Percentiles rank a stretch among this genome's conserved stretches.
phyloP scores from a whole-genome alignment of 306 rosid species.

The Psophocarpus tetragonolobus region DNA sequence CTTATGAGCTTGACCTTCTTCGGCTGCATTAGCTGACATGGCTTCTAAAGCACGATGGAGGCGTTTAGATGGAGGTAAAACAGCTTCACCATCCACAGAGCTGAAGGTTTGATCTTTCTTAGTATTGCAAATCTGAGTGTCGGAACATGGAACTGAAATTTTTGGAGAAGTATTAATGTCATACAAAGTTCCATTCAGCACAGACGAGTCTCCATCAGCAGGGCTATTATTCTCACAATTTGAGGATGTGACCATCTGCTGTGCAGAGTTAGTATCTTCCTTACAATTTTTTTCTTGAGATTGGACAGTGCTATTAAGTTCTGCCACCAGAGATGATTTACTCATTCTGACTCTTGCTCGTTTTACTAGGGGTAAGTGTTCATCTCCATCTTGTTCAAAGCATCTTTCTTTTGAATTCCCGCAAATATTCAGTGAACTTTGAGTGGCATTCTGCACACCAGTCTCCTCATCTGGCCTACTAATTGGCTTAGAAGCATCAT shows the following conservation, averaged over 20 bases:
- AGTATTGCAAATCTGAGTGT: conserved; percentile 47
- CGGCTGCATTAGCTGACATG: conserved; percentile 95
- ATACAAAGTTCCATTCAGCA: conserved; percentile 47
- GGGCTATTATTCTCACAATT: conserved; percentile 47
- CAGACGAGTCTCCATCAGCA: conserved; percentile 44
- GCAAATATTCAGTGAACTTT: conserved; percentile 48
- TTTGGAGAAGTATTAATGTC: conserved; percentile 52
- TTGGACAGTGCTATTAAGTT: conserved; percentile 43
- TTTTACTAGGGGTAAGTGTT: conserved; percentile 89
- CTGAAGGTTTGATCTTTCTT: conserved; percentile 70
- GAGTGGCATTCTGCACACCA: conserved; percentile 48
- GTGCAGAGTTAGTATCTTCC: conserved; percentile 45
- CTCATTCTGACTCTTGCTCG: conserved; percentile 97
- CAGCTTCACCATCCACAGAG: conserved; percentile 79
- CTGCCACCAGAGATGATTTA: conserved; percentile 58
- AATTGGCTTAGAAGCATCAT: conserved; percentile 50
- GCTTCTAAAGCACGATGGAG: conserved; percentile 98
- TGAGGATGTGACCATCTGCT: conserved; percentile 42
- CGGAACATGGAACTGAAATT: conserved; percentile 41
- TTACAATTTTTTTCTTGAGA: conserved; percentile 50
- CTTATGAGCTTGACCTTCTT: conserved; percentile 53
- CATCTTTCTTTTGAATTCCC: conserved; percentile 48
- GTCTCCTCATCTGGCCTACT: conserved; percentile 51
- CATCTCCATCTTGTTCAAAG: conserved; percentile 86
- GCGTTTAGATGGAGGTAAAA: conserved; percentile 93